Base-by-base conservation (phyloP, 208 protist species). In the Trypanosoma cruzi region DNA sequence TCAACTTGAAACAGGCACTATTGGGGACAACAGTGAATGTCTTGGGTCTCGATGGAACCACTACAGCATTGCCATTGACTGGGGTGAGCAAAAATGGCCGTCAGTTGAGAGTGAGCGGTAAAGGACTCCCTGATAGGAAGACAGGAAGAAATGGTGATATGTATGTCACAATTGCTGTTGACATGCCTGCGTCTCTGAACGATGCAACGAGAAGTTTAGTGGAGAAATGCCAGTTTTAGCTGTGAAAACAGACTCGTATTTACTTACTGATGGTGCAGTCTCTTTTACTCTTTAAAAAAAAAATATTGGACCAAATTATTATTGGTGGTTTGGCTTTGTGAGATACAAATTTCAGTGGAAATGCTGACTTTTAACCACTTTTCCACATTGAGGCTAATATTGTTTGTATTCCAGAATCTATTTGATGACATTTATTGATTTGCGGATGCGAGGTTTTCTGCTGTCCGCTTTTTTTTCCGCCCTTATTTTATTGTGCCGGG, bases 1-100 rank as follows among this genome's bases (percentile, higher is more conserved):
- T 97, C 68, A 87, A 86, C 59, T 74, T 97, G 28, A 93, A 93
- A 65, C 81, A 92, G 56, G 92, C 89, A 4, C 71, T 97, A 36
- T 78, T 97, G 26, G 92, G 92, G 57, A 89, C 81, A 22, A 93
- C 82, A 36, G 58, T 95, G 24, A 75, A 64, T 20, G 82, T 96
- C 32, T 74, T 71, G 34, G 81, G 81, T 58, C 85, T 96, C 42
- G 87, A 94, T 68, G 84, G 82, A 34, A 64, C 77, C 48, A 29
- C 64, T 24, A 72, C 89, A 20, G 67, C 73, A 0, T 56, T 95
- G 16, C 87, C 87, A 34, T 72, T 96, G 24, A 93, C 71, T 11
- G 88, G 88, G 4, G 80, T 97, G 20, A 91, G 76, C 62, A 83
- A 91, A 59, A 88, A 83, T 60, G 92, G 89, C 42, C 79, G 88